Evolutionary conservation across 139 green algal genomes (phyloP), one percentile per base, ranked within the genome.

Genomic region (Chlorella sorokiniana): DNA sequence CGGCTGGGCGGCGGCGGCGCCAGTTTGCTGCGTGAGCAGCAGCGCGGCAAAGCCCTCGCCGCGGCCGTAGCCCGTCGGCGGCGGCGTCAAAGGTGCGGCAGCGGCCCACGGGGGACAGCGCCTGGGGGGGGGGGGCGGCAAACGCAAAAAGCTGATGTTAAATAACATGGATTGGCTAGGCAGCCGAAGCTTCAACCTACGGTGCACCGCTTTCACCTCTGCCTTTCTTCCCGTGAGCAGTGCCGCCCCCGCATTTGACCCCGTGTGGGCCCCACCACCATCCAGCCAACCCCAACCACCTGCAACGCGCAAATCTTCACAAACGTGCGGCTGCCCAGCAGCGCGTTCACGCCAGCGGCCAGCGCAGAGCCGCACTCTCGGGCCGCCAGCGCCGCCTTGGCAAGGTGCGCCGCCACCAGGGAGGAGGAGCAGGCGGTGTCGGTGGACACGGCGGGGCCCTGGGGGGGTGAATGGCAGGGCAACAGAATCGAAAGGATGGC

Each of bases 11-110:
- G 31, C 35, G 20, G 37, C 64, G 4, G 0, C 31, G 20, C n/a
- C 70, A 54, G 0, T 42, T n/a, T 42, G 75, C n/a, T 42, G 75
- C 0, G 40, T 42, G 22, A 81, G 59, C 59, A 81, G 16, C 3
- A 81, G n/a, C 14, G 41, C 75, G 0, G n/a, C 75, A 61, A 70
- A 56, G 56, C 75, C 75, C 27, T 81, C 91, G 42, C 82, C 82
- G 2, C 91, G 78, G 35, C 90, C 91, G 59, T 94, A 94, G 29
- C 91, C n/a, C 91, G 61, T 94, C 90, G n/a, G 86, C 91, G 23
- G 73, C 42, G n/a, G 73, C 68, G 16, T 94, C 91, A 31, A 94
- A 88, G 8, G 91, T 88, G 54, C 88, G 81, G 87, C 91, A 94
- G 44, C 90, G 86, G 14, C 91, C 91, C 0, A 84, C 77, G 0